Percentiles rank a stretch among this genome's conserved stretches.
phyloP scores from a whole-genome alignment of 345 rosid genomes.

The Moringa oleifera region DNA sequence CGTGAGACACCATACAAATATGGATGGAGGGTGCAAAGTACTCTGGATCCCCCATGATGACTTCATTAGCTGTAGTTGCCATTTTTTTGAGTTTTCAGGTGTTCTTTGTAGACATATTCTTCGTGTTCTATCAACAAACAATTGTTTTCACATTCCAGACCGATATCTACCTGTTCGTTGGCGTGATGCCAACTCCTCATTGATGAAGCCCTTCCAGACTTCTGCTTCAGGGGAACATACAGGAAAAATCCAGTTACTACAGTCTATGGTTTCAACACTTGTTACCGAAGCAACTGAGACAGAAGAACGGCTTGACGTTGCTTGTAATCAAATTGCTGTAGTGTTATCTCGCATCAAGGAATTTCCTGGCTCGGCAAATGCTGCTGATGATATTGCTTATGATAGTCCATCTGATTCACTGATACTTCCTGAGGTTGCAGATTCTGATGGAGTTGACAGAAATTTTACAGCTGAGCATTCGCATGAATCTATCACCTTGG shows the following conservation, averaged over 20 bases:
- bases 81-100: conserved; percentile 48
- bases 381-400: conserved; percentile 22
- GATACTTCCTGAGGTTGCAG: conserved; percentile 44
- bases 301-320: conserved; percentile 50
- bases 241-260: conserved; percentile 38
- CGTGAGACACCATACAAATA: conserved; percentile 49
- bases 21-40: conserved; percentile 43
- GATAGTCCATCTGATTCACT: conserved; percentile 38
- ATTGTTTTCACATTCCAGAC: conserved; percentile 62
- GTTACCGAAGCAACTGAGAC: conserved; percentile 41
- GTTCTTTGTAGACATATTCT: conserved; percentile 58
- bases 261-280: conserved; percentile 46
- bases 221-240: conserved; percentile 19
- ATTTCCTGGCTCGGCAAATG: conserved; percentile 30
- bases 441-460: conserved; percentile 40
- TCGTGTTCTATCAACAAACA: conserved; percentile 47
- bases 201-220: conserved; percentile 12
- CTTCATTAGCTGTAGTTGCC: conserved; percentile 53
- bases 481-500: conserved; percentile 26
- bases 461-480: conserved; percentile 29
- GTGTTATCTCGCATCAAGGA: conserved; percentile 35
- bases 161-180: conserved; percentile 39
- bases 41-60: conserved; percentile 46
- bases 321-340: conserved; percentile 43
- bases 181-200: conserved; percentile 21